Evolutionary conservation across 495 filamentous ascomycete species (phyloP).

Genomic region (Clavariopsis aquatica): DNA sequence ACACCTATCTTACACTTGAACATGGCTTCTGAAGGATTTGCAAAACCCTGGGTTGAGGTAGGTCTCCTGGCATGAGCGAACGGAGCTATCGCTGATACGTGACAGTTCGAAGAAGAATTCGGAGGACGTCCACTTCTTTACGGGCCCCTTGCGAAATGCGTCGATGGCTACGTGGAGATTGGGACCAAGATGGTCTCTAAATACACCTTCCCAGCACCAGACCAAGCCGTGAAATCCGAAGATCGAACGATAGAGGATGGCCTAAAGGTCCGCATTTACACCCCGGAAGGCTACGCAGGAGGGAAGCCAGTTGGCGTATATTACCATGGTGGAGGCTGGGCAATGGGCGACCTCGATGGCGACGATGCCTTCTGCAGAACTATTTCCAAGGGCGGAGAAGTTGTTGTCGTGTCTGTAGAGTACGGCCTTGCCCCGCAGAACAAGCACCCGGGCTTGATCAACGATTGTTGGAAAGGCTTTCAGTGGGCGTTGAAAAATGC

Average conservation of each 20-base stretch:
- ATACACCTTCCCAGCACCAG: slow-evolving; percentile 33
- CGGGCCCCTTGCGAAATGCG: slow-evolving; percentile 21
- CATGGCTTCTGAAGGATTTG: slow-evolving; percentile 31
- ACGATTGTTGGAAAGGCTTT: slow-evolving; percentile 34
- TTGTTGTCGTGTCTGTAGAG: slow-evolving; percentile 34
- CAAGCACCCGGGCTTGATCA: slow-evolving; percentile 29
- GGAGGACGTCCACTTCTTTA: slow-evolving; percentile 34
- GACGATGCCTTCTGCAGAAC: slow-evolving; percentile 31
- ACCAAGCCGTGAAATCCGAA: slow-evolving; percentile 32
- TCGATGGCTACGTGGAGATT: slow-evolving; percentile 25
- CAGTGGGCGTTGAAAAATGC: slow-evolving; percentile 35
- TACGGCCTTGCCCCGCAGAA: slow-evolving; percentile 36
- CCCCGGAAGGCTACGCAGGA: slow-evolving; percentile 25
- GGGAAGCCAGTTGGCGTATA: slow-evolving; percentile 35
- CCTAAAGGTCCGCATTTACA: slow-evolving; percentile 34
- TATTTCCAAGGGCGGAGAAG: slow-evolving; percentile 24
- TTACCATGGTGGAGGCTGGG: slow-evolving; percentile 36
- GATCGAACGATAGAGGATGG: slow-evolving; percentile 23
- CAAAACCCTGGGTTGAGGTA: slow-evolving; percentile 34
- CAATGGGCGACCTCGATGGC: slow-evolving; percentile 34
- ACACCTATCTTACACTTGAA: background rate
- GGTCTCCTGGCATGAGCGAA: background rate
- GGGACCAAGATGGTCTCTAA: slow-evolving; percentile 29
- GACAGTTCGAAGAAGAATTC: slow-evolving; percentile 37
- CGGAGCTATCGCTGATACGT: slow-evolving; percentile 11